Evolutionary conservation across 2,329 filamentous ascomycete species (phyloP).

Genomic region (Diaporthe sp.): DNA sequence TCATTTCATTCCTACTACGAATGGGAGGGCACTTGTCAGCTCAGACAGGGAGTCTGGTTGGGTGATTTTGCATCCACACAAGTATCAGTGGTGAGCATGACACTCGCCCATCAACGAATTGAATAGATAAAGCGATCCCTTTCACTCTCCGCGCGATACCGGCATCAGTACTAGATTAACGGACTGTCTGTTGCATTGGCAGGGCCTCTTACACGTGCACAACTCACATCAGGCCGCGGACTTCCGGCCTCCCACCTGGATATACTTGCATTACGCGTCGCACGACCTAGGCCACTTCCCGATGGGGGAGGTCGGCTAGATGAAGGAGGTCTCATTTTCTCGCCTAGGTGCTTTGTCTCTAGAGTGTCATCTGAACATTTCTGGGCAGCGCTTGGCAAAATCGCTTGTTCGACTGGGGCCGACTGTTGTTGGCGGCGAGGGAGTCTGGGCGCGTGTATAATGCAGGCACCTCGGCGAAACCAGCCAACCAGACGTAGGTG

Average conservation of each 20-base stretch:
- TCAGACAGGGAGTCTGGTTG: too few species aligned
- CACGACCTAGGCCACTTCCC: neutral
- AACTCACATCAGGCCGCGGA: neutral
- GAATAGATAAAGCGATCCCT: neutral
- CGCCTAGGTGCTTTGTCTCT: neutral
- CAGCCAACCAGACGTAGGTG: constrained; percentile 1
- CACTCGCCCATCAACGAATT: neutral
- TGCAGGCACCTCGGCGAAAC: constrained; percentile 1
- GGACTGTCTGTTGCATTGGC: neutral
- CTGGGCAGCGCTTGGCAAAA: constrained; percentile 23
- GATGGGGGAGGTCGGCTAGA: constrained; percentile 17
- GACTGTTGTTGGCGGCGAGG: neutral
- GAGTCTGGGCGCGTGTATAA: neutral
- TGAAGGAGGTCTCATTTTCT: constrained; percentile 1
- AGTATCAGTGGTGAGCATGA: neutral
- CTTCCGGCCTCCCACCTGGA: neutral
- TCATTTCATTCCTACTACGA: too few species aligned
- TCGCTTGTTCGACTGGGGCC: neutral
- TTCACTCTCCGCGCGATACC: neutral
- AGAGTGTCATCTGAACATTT: neutral
- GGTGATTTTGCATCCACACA: neutral
- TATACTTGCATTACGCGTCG: neutral
- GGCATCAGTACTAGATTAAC: too few species aligned
- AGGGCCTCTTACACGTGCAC: neutral
- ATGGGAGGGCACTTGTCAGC: neutral